Base-by-base conservation (phyloP, 225 moss, liverwort and hornwort genomes). In the Takakia lepidozioides region DNA sequence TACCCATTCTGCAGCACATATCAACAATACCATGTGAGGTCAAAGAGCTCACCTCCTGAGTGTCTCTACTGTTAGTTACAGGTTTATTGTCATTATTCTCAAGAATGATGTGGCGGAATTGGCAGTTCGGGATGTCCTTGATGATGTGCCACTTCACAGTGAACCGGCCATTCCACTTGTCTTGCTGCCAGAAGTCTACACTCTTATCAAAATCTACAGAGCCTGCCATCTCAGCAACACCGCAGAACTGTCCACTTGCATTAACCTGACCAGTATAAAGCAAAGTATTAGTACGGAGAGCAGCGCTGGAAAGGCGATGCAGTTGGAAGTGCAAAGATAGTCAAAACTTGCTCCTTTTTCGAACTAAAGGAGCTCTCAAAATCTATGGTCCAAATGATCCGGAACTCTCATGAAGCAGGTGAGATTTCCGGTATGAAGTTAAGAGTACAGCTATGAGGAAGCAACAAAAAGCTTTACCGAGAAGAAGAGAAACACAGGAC, bases 111-210 rank as follows among this genome's bases (percentile, higher is more conserved):
- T 98, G 95, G 28, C 95, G 90, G 52, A 90, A 98, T 61, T 98
- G 90, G 66, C 95, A 91, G 59, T 98, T 98, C 8, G 95, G 91
- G 52, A 98, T 91, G 50, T 98, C 98, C 62, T 98, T 98, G 50
- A 98, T 85, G 27, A 98, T 81, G 68, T 98, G 98, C 98, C 98
- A 98, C 65, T 66, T 81, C 42, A 98, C 91, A 34, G 87, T 59
- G 27, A 98, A 91, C 57, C 91, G 91, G 37, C 98, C 98, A 56
- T 79, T 98, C 98, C 98, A 98, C 70, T 98, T 98, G 69, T 98
- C 98, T 67, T 98, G 98, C 83, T 98, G 98, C 98, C 98, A 98
- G 69, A 73, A 91, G 57, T 98, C 91, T 54, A 98, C 85, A 49
- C 87, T 98, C 59, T 83, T 84, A 25, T 78, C 83, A 60, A 98